Conservation (phyloP, 1,284 basidiomycete genomes). For the Leccinum angustisporum region DNA sequence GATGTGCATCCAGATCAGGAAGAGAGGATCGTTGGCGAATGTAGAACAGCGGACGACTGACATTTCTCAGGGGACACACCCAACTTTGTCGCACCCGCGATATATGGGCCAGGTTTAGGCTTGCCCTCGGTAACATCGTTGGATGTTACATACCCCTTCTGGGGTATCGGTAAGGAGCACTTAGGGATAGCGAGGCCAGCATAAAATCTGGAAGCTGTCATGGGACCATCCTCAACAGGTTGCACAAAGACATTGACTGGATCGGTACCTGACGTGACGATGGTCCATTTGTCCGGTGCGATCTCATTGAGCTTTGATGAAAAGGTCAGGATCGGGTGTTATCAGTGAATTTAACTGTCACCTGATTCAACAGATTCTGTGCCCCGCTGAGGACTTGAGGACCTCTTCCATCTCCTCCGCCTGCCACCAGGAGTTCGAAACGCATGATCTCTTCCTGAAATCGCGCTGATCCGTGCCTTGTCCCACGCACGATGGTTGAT, state of each 20-base stretch:
- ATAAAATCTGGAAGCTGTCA: slow-evolving; percentile 64
- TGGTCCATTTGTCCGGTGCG: slow-evolving; percentile 57
- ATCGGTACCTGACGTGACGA: slow-evolving; percentile 70
- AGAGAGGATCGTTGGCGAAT: not conserved
- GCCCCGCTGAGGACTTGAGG: slow-evolving; percentile 57
- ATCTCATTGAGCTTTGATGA: slow-evolving; percentile 34
- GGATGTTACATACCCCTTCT: slow-evolving; percentile 63
- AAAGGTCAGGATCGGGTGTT: slow-evolving; percentile 6
- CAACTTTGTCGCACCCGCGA: slow-evolving; percentile 57
- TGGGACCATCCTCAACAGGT: not conserved
- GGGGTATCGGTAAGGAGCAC: slow-evolving; percentile 57
- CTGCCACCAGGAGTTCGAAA: slow-evolving; percentile 60
- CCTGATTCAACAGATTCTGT: slow-evolving; percentile 47
- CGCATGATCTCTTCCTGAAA: slow-evolving; percentile 57
- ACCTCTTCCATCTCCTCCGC: slow-evolving; percentile 48
- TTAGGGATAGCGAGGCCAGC: slow-evolving; percentile 61
- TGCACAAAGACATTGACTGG: not conserved
- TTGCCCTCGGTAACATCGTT: slow-evolving; percentile 76
- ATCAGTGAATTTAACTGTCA: slow-evolving; percentile 19
- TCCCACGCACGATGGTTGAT: not conserved
- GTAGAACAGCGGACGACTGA: slow-evolving; percentile 27
- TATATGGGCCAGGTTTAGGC: slow-evolving; percentile 80
- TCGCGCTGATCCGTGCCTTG: not conserved
- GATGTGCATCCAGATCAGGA: slow-evolving; percentile 2
- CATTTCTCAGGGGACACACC: slow-evolving; percentile 52